A percentile compares a stretch with the other conserved stretches of the same genome.
These are phyloP conservation scores for Neurospora sp. DNA, from an alignment of 2,329 filamentous ascomycete species.

Conservation along the genomic window DNA sequence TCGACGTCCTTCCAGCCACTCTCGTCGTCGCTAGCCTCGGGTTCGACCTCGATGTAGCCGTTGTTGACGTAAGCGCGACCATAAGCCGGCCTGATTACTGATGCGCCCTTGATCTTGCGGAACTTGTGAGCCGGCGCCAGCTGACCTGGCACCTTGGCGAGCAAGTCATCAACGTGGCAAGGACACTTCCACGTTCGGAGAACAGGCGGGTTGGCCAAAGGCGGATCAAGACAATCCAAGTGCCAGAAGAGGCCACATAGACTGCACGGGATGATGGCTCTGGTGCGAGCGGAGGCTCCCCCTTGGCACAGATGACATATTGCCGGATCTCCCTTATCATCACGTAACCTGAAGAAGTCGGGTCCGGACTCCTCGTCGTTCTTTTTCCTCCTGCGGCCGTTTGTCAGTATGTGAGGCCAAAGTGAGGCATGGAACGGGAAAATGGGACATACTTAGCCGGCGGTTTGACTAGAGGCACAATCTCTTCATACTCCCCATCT, in stretches of 20 bases:
- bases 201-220: slow-evolving; percentile 67
- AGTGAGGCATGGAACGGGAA: background rate
- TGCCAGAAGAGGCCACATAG: slow-evolving; percentile 79
- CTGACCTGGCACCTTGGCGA: slow-evolving; percentile 45
- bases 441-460: slow-evolving; percentile 43
- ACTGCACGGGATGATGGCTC: slow-evolving; percentile 78
- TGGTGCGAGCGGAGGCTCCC: slow-evolving; percentile 48
- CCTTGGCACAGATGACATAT: slow-evolving; percentile 66
- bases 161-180: slow-evolving; percentile 69
- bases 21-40: slow-evolving; percentile 45
- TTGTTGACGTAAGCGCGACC: slow-evolving; percentile 60
- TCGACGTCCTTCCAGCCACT: slow-evolving; percentile 46
- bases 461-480: slow-evolving; percentile 43
- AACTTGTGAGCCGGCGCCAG: slow-evolving; percentile 51
- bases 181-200: slow-evolving; percentile 81
- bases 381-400: slow-evolving; percentile 35
- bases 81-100: slow-evolving; percentile 41
- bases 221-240: slow-evolving; percentile 81
- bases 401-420: slow-evolving; percentile 20
- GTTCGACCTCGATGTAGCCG: slow-evolving; percentile 60
- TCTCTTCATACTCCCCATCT: slow-evolving; percentile 74
- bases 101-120: slow-evolving; percentile 47
- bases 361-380: slow-evolving; percentile 53
- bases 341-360: slow-evolving; percentile 59
- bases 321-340: slow-evolving; percentile 63